Evolutionary conservation across 129 eudicot genomes (phyloP).

Genomic region (Silybum marianum): DNA sequence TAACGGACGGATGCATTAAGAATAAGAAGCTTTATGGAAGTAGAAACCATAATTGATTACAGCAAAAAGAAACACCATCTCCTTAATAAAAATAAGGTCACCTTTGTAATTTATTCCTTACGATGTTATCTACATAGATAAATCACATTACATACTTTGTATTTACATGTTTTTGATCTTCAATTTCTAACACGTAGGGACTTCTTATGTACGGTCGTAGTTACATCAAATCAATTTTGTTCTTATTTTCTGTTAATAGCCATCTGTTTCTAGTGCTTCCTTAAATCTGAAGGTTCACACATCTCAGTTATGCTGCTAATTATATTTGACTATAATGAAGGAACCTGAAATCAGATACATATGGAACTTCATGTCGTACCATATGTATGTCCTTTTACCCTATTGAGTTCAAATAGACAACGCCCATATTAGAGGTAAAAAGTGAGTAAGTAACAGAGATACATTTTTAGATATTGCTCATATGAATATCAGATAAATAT

Average conservation of each 20-base stretch:
- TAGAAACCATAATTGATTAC: constrained; percentile 1
- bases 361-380: not conserved
- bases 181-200: not conserved
- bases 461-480: not conserved
- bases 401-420: constrained; percentile 8
- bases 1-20: not conserved
- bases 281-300: not conserved
- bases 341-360: constrained; percentile 14
- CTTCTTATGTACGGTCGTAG: not conserved
- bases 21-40: not conserved
- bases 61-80: not conserved
- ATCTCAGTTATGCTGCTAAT: not conserved
- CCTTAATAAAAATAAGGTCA: not conserved
- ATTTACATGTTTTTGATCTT: not conserved
- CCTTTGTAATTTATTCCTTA: not conserved
- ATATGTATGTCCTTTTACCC: constrained; percentile 32
- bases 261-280: not conserved
- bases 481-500: not conserved
- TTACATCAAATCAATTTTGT: not conserved
- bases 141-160: not conserved
- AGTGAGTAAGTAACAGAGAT: not conserved
- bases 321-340: not conserved
- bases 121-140: not conserved
- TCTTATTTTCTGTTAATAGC: not conserved
- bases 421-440: not conserved